A percentile compares a stretch with the other conserved stretches of the same genome.
These are phyloP conservation scores for Mycena kentingensis DNA, from an alignment of 768 basidiomycete species.

Conservation along the genomic window DNA sequence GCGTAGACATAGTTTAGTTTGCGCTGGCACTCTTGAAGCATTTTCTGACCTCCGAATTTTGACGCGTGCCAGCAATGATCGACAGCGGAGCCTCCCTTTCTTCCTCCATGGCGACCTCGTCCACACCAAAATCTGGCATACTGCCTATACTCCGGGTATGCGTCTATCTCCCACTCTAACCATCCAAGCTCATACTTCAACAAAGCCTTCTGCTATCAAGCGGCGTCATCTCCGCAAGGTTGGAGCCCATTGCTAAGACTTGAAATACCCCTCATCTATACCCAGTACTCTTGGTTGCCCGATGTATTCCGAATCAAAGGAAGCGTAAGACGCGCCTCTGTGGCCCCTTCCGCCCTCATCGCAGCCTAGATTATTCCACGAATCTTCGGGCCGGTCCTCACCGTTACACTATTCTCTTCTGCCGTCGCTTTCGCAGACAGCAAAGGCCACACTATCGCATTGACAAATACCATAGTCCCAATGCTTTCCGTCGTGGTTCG, in stretches of 20 bases:
- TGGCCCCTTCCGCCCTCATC: neutral
- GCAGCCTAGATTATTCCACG: constrained; percentile 60
- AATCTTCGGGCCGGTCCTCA: constrained; percentile 81
- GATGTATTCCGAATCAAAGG: constrained; percentile 85
- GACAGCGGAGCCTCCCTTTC: neutral
- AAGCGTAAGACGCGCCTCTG: constrained; percentile 57
- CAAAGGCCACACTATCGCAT: constrained; percentile 57
- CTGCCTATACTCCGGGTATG: neutral
- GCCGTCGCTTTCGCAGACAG: constrained; percentile 60
- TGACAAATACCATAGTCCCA: constrained; percentile 86
- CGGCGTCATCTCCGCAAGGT: constrained; percentile 59
- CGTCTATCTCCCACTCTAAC: neutral
- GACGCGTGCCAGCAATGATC: neutral
- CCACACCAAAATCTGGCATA: neutral
- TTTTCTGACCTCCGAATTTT: too few relatives aligned
- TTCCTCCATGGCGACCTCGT: neutral
- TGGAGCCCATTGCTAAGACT: neutral
- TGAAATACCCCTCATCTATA: constrained; percentile 1
- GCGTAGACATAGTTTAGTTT: too few relatives aligned
- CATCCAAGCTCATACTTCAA: neutral
- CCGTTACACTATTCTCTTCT: constrained; percentile 75
- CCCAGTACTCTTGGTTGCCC: constrained; percentile 85
- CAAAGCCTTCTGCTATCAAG: constrained; percentile 46
- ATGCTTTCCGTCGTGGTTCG: constrained; percentile 87
- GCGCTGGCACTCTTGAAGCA: too few relatives aligned